Conservation (phyloP, 805 yeast genomes). For the Myxozyma mucilagina region DNA sequence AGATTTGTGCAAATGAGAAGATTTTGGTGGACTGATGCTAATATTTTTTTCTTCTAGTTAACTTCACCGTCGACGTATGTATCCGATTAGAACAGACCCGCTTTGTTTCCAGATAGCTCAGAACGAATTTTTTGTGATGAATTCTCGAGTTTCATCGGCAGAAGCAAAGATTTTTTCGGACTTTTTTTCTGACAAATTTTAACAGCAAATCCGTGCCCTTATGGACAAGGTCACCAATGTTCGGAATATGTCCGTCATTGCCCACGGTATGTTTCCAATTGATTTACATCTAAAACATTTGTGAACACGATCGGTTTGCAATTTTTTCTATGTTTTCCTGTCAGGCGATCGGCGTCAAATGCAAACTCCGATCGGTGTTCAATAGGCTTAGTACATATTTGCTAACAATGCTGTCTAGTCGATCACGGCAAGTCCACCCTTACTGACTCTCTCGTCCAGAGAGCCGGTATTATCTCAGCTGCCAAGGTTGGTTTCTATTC, state of each 20-base stretch:
- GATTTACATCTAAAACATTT: background rate
- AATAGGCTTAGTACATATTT: background rate
- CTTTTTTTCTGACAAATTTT: background rate
- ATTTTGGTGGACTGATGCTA: background rate
- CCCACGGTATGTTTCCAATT: slow-evolving; percentile 81
- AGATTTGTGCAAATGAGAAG: background rate
- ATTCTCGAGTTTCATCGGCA: background rate
- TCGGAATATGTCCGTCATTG: slow-evolving; percentile 99
- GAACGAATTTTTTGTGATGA: background rate
- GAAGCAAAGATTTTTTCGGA: background rate
- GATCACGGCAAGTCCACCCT: slow-evolving; percentile 99
- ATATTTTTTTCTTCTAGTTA: slow-evolving; percentile 17
- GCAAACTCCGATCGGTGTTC: slow-evolving; percentile 5
- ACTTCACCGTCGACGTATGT: slow-evolving; percentile 34
- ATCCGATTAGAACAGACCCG: background rate
- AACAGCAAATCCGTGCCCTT: slow-evolving; percentile 90
- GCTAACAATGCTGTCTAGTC: slow-evolving; percentile 49
- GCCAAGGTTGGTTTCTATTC: slow-evolving; percentile 54
- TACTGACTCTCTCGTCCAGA: slow-evolving; percentile 98
- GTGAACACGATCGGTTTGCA: background rate
- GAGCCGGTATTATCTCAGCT: slow-evolving; percentile 99
- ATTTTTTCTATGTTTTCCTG: background rate
- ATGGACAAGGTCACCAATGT: slow-evolving; percentile 99
- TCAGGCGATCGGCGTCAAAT: background rate
- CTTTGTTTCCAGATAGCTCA: background rate